phyloP scores from a whole-genome alignment of 164 flowering plant species.

The Magnolia sinica region DNA sequence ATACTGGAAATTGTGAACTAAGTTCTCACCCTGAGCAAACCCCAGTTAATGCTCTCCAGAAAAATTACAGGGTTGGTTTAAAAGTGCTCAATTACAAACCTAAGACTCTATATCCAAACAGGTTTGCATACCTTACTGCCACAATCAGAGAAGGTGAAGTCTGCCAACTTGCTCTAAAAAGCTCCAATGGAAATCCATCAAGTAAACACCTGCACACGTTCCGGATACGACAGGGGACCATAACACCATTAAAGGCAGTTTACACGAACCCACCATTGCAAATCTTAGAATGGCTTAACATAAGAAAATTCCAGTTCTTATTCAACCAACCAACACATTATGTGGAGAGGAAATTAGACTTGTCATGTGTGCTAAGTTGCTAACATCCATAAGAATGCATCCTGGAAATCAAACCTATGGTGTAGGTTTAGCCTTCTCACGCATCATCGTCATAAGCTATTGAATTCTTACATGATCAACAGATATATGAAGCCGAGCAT shows the following conservation, averaged over 20 bases:
- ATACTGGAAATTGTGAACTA: neutral
- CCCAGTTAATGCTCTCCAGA: neutral
- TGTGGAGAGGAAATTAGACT: slow-evolving; percentile 8
- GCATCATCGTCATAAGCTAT: slow-evolving; percentile 8
- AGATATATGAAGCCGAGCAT: slow-evolving; percentile 5
- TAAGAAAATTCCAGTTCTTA: slow-evolving; percentile 7
- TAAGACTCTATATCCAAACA: slow-evolving; percentile 2
- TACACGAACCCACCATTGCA: slow-evolving; percentile 13
- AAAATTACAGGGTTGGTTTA: neutral
- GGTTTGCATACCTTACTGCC: slow-evolving; percentile 34
- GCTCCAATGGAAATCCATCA: slow-evolving; percentile 27
- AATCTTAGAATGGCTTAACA: slow-evolving; percentile 19
- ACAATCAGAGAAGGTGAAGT: slow-evolving; percentile 14
- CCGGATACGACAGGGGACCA: slow-evolving; percentile 41
- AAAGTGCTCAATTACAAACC: neutral
- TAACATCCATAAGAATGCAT: slow-evolving; percentile 9
- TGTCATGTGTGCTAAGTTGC: slow-evolving; percentile 1
- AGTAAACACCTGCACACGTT: slow-evolving; percentile 57
- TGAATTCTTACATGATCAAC: slow-evolving; percentile 9
- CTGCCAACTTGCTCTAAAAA: slow-evolving; percentile 19
- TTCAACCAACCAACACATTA: slow-evolving; percentile 5
- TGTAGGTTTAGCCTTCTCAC: slow-evolving; percentile 19
- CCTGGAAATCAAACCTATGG: slow-evolving; percentile 16
- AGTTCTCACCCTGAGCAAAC: neutral
- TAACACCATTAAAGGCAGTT: slow-evolving; percentile 31